A percentile compares a stretch with the other conserved stretches of the same genome.
phyloP scores from a whole-genome alignment of 257 asterid genomes.

The Solanum sejunctum region DNA sequence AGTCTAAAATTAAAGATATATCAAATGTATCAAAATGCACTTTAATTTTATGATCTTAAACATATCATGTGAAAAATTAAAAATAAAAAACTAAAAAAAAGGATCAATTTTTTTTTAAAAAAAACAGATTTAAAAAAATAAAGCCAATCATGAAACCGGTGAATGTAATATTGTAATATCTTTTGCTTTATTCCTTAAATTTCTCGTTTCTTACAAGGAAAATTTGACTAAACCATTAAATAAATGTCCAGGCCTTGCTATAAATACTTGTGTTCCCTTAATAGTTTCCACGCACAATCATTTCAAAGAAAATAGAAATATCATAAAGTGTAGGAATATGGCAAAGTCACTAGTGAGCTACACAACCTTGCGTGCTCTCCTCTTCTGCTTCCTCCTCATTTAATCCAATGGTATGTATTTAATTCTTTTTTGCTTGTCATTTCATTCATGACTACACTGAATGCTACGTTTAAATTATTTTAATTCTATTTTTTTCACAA shows the following conservation, averaged over 20 bases:
- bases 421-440: background rate
- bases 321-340: background rate
- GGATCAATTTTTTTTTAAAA: too few relatives aligned
- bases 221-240: background rate
- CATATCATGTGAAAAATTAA: too few relatives aligned
- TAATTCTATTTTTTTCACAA: too few relatives aligned
- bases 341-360: background rate
- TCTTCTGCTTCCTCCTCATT: background rate
- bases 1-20: too few relatives aligned
- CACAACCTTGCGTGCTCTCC: background rate
- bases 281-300: background rate
- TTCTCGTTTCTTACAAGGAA: background rate
- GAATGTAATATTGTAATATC: background rate
- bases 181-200: background rate
- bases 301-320: background rate
- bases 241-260: background rate
- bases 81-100: too few relatives aligned
- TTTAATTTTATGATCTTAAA: too few relatives aligned
- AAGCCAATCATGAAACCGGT: too few relatives aligned
- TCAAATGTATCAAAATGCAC: too few relatives aligned
- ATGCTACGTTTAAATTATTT: background rate
- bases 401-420: background rate
- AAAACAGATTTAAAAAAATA: too few relatives aligned
- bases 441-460: too few relatives aligned
- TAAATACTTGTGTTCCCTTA: background rate